Conservation (phyloP, 805 yeast genomes). For the Barnettozyma wickerhamii region DNA sequence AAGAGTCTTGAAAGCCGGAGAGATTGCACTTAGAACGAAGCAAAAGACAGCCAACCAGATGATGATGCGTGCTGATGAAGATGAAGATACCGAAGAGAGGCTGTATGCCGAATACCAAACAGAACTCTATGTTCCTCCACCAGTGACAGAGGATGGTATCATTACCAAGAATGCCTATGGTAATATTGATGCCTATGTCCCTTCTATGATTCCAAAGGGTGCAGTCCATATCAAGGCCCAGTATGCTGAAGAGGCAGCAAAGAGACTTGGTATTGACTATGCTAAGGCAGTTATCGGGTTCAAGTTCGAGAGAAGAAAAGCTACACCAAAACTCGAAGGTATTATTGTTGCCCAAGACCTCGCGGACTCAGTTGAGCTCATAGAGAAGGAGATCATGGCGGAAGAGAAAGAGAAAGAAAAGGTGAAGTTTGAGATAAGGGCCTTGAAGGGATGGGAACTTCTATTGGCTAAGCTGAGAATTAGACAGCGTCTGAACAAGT, state of each 20-base stretch:
- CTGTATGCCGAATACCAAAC: conserved; percentile 81
- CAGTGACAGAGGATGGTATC: conserved; percentile 50
- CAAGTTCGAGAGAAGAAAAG: conserved; percentile 54
- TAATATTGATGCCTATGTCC: conserved; percentile 74
- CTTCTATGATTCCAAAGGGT: conserved; percentile 80
- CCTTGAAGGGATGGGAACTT: conserved; percentile 43
- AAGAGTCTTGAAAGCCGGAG: conserved; percentile 66
- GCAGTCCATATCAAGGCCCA: conserved; percentile 57
- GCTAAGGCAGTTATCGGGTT: conserved; percentile 88
- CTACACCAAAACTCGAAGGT: conserved; percentile 69
- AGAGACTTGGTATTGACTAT: conserved; percentile 62
- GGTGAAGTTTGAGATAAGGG: conserved; percentile 40
- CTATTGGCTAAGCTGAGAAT: conserved; percentile 41
- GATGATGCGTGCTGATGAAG: conserved; percentile 23
- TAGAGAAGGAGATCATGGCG: conserved; percentile 43
- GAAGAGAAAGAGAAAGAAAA: conserved; percentile 38
- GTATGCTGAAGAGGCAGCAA: conserved; percentile 66
- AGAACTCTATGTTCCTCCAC: conserved; percentile 58
- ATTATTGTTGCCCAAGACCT: conserved; percentile 64
- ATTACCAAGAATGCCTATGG: conserved; percentile 77
- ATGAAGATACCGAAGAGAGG: conserved; percentile 50
- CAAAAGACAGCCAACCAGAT: conserved; percentile 27
- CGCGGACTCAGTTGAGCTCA: conserved; percentile 53
- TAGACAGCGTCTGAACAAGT: conserved; percentile 36
- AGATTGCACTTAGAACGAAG: conserved; percentile 52